Evolutionary conservation across 805 yeast genomes (phyloP), one percentile per base, ranked within the genome.

Genomic region (Tetrapisispora taiwanensis): DNA sequence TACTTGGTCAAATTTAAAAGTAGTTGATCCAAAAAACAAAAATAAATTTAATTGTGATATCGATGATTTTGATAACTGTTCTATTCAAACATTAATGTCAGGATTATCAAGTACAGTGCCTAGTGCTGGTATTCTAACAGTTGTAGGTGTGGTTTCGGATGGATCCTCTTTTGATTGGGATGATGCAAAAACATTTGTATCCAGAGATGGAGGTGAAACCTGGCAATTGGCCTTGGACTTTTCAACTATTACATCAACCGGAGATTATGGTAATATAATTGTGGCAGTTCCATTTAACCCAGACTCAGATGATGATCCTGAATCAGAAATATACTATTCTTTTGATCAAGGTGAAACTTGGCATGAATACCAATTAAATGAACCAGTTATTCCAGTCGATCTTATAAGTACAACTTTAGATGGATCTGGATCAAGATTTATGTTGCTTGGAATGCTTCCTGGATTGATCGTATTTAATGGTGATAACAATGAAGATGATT

Each of bases 261-360:
- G 90, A 39, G 94, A 86, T 60, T 76, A 74, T 46, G 95, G 95
- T 30, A 83, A 85, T 54, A 60, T 86, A 10, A 72, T 84, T 15
- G 60, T 82, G 2, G 82, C 85, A 1, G 60, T 76, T n/a, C 80
- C 82, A 31, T 63, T 53, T 30, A 54, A 58, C 15, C 56, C 69
- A 4, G 58, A 54, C 4, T 53, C 58, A 0, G 68, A 69, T 42
- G 60, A 62, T 7, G 62, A 65, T 12, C 57, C 60, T 4, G 55
- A 63, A n/a, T 51, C 62, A n/a, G 63, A 62, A 30, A 52, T 70
- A 36, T 66, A 59, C 44, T 86, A 71, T 53, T 79, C 94, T 0
- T 56, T 79, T 13, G 89, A 86, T 58, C 87, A 83, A 56, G 95
- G 95, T 36, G 58, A 67, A 30, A 60, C 80, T 3, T 86, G 92